Evolutionary conservation across 106 monocot genomes (phyloP), one percentile per base, ranked within the genome.

Genomic region (Apostasia ramifera): DNA sequence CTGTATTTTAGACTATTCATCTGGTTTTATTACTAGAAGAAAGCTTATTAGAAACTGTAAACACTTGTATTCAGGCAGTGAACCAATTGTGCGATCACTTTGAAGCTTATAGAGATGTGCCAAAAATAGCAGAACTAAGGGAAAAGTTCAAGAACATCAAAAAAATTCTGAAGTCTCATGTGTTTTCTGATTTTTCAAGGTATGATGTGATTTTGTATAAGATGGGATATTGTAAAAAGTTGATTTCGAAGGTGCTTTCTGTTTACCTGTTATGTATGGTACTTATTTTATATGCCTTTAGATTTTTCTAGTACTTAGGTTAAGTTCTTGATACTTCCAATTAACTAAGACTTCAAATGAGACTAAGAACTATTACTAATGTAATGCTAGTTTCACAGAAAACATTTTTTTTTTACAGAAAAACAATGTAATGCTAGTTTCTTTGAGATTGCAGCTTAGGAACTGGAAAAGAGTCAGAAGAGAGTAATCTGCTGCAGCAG

Each of bases 61-160:
- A 47, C 1, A 4, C 13, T 43, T 70, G 46, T 75, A 68, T 75
- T 62, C 89, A 95, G 95, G 98, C 98, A 66, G 98, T 98, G 38
- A 98, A 93, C 67, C 98, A 98, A 52, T 53, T 98, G 54, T 90
- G 89, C 72, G 82, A 87, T 72, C 98, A 98, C 66, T 98, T 98
- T 80, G 98, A 98, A 84, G 93, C 98, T 48, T 98, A 98, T 69
- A 81, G 90, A 71, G 98, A 98, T 73, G 80, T 98, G 43, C 98
- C 98, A 47, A 98, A 98, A 78, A 98, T 98, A 79, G 83, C 79
- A 58, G 98, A 98, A 66, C 92, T 98, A 7, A 72, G 87, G 59
- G 97, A 93, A 68, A 98, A 92, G 83, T 89, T 98, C 83, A 98
- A 87, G 81, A 98, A 93, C 75, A 98, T 98, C 59, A 98, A 98